Evolutionary conservation across 257 asterid genomes (phyloP).

Genomic region (Salvia rosmarinus): DNA sequence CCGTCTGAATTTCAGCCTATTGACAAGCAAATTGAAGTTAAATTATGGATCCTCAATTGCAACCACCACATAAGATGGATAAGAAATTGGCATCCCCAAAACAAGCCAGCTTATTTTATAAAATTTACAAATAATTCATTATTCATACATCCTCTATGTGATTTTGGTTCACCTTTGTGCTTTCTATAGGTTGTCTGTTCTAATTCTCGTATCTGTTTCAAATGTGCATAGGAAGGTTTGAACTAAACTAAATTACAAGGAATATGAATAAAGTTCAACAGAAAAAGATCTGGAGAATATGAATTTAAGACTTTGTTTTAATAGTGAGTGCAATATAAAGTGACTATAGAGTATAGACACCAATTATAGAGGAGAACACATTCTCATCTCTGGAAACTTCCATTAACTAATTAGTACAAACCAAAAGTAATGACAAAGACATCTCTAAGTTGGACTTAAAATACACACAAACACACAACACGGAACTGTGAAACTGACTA

Average conservation of each 20-base stretch:
- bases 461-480: background rate
- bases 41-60: constrained; percentile 17
- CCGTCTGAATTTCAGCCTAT: constrained; percentile 98
- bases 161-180: background rate
- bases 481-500: background rate
- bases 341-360: background rate
- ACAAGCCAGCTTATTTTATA: constrained; percentile 5
- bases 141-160: constrained; percentile 23
- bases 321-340: constrained; percentile 17
- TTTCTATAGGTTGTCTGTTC: constrained; percentile 5
- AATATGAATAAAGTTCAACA: background rate
- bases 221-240: background rate
- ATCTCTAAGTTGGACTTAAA: background rate
- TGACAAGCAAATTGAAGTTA: constrained; percentile 39
- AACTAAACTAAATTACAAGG: constrained; percentile 11
- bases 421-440: background rate
- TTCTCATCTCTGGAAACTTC: background rate
- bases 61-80: constrained; percentile 16
- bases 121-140: constrained; percentile 10
- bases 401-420: constrained; percentile 1
- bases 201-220: constrained; percentile 1
- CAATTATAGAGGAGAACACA: background rate
- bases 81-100: constrained; percentile 13
- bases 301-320: constrained; percentile 14
- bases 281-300: constrained; percentile 9